These are phyloP conservation scores for Fraxinus excelsior DNA, from an alignment of 257 asterid species.

Conservation along the genomic window DNA sequence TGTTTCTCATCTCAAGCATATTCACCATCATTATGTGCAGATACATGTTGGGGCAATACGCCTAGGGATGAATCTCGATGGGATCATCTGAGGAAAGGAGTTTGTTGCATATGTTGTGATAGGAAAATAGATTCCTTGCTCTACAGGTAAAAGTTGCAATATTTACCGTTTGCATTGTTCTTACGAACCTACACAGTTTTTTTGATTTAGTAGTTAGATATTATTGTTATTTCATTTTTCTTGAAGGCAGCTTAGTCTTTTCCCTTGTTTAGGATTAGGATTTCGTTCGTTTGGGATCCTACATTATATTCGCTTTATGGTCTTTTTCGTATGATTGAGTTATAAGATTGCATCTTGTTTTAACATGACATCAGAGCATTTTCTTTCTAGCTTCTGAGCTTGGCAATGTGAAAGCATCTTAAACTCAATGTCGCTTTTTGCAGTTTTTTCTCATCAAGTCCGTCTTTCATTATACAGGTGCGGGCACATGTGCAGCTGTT, in stretches of 20 bases:
- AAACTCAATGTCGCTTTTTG: conserved; percentile 3
- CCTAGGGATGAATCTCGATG: conserved; percentile 50
- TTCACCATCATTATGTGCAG: conserved; percentile 25
- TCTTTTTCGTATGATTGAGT: background rate
- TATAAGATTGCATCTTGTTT: too few species aligned
- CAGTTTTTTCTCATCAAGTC: background rate
- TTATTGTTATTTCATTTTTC: background rate
- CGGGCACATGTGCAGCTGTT: conserved; percentile 89
- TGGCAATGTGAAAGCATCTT: conserved; percentile 1
- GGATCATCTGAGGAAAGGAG: conserved; percentile 80
- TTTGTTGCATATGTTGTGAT: conserved; percentile 72
- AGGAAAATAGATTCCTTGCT: conserved; percentile 69
- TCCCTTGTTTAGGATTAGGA: background rate
- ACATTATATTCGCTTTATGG: background rate
- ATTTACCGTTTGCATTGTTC: background rate
- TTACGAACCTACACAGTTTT: background rate
- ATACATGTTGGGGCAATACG: conserved; percentile 32
- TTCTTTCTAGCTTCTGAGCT: background rate
- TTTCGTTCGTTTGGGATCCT: too few species aligned
- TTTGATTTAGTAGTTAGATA: background rate
- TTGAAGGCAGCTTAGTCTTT: background rate
- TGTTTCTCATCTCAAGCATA: background rate
- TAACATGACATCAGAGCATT: background rate
- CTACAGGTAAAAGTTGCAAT: conserved; percentile 56
- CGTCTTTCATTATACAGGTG: conserved; percentile 48